These are phyloP conservation scores for Saturnispora hagleri DNA, from an alignment of 805 yeast genomes.

Conservation along the genomic window DNA sequence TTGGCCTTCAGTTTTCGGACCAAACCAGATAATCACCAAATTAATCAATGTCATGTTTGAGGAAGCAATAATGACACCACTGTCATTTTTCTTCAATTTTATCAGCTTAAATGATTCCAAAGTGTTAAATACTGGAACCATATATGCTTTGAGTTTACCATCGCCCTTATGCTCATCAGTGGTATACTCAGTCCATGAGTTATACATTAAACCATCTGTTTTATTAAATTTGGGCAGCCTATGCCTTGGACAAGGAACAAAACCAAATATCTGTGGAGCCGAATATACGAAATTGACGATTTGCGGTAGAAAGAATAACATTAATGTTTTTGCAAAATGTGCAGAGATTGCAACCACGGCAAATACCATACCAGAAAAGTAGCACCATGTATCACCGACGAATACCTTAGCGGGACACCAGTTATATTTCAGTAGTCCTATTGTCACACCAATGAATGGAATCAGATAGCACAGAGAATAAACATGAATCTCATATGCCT, in stretches of 20 bases:
- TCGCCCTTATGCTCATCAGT: constrained; percentile 26
- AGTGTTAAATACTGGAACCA: constrained; percentile 32
- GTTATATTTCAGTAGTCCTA: constrained; percentile 68
- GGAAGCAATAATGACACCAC: constrained; percentile 31
- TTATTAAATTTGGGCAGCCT: constrained; percentile 73
- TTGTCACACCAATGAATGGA: constrained; percentile 81
- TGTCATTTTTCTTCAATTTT: constrained; percentile 26
- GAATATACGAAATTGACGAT: constrained; percentile 84
- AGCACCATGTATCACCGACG: constrained; percentile 97
- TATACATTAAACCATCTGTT: constrained; percentile 63
- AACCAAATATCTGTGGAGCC: constrained; percentile 78
- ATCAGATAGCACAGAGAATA: constrained; percentile 70
- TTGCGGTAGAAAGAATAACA: constrained; percentile 84
- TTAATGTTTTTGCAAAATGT: constrained; percentile 88
- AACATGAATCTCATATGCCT: constrained; percentile 73
- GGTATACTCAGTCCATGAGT: constrained; percentile 45
- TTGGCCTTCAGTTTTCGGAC: constrained; percentile 80
- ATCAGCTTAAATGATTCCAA: constrained; percentile 46
- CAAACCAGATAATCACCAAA: constrained; percentile 72
- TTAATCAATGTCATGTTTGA: constrained; percentile 88
- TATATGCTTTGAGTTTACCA: constrained; percentile 20
- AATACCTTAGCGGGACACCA: constrained; percentile 90
- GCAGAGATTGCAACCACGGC: constrained; percentile 95
- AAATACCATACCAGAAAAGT: constrained; percentile 97
- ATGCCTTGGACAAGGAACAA: constrained; percentile 94